Evolutionary conservation across 768 basidiomycete species (phyloP).

Genomic region (Symmetrospora coprosmae): DNA sequence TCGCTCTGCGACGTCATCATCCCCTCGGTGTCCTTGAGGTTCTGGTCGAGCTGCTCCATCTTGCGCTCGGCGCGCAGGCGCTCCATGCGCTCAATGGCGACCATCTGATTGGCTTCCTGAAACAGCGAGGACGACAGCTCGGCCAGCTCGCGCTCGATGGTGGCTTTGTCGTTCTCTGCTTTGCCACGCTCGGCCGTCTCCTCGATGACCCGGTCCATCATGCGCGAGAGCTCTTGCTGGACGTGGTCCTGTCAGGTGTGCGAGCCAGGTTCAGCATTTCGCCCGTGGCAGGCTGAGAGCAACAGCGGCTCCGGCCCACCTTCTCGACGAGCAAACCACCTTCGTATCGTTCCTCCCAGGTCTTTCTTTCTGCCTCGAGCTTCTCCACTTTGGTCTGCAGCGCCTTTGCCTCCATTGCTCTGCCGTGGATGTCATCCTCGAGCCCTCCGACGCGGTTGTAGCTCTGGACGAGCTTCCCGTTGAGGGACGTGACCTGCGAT

Average conservation of each 20-base stretch:
- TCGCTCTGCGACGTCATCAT: slow-evolving; percentile 27
- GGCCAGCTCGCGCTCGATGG: slow-evolving; percentile 87
- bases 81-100: slow-evolving; percentile 69
- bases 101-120: slow-evolving; percentile 89
- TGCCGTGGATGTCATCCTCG: slow-evolving; percentile 70
- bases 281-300: background rate
- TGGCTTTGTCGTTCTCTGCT: slow-evolving; percentile 54
- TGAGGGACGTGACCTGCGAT: slow-evolving; percentile 77
- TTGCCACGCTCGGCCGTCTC: slow-evolving; percentile 81
- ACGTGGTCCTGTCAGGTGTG: slow-evolving; percentile 45
- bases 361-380: slow-evolving; percentile 68
- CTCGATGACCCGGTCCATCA: slow-evolving; percentile 90
- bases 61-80: slow-evolving; percentile 40
- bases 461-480: slow-evolving; percentile 77
- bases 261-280: background rate
- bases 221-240: slow-evolving; percentile 71
- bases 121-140: slow-evolving; percentile 84
- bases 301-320: slow-evolving; percentile 32
- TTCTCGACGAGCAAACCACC: slow-evolving; percentile 85
- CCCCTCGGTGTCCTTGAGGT: slow-evolving; percentile 23
- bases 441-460: slow-evolving; percentile 85
- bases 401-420: slow-evolving; percentile 48
- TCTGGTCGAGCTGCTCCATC: slow-evolving; percentile 29
- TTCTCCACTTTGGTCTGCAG: slow-evolving; percentile 56
- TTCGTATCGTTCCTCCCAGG: slow-evolving; percentile 77